A percentile compares a stretch with the other conserved stretches of the same genome.
These are phyloP conservation scores for Heritiera littoralis DNA, from an alignment of 345 rosid genomes.

Conservation along the genomic window DNA sequence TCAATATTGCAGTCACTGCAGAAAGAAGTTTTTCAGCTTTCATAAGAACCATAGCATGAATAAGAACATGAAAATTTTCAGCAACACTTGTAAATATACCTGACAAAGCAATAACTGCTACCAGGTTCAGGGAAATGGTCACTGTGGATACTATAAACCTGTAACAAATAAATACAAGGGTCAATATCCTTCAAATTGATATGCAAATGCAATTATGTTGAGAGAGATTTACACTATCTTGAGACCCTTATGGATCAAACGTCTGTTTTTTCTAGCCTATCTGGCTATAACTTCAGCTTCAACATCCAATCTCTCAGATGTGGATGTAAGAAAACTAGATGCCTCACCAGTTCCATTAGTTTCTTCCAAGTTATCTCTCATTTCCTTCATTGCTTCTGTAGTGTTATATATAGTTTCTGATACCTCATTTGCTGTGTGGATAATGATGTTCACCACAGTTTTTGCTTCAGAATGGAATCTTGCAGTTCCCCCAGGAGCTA, in stretches of 20 bases:
- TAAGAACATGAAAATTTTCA: neutral
- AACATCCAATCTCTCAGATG: conserved; percentile 44
- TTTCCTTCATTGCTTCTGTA: conserved; percentile 60
- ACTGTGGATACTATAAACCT: conserved; percentile 52
- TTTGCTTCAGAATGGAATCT: conserved; percentile 51
- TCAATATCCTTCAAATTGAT: neutral
- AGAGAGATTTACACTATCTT: conserved; percentile 47
- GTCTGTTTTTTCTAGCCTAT: conserved; percentile 58
- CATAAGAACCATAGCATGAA: neutral
- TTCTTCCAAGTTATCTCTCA: conserved; percentile 41
- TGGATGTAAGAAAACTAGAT: conserved; percentile 43
- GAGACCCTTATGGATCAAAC: conserved; percentile 49
- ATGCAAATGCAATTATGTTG: neutral
- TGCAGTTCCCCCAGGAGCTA: conserved; percentile 60
- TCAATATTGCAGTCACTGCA: conserved; percentile 55
- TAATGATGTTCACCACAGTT: conserved; percentile 50
- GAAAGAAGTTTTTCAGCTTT: conserved; percentile 5
- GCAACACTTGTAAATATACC: conserved; percentile 31
- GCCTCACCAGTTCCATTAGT: conserved; percentile 29
- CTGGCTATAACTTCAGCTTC: conserved; percentile 45
- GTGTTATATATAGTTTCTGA: conserved; percentile 51
- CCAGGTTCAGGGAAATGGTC: conserved; percentile 49
- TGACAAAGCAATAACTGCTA: conserved; percentile 46
- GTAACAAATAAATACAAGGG: conserved; percentile 22
- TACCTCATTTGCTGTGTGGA: conserved; percentile 59